phyloP scores from a whole-genome alignment of 495 filamentous ascomycete species.

The Neurospora tetraspora region DNA sequence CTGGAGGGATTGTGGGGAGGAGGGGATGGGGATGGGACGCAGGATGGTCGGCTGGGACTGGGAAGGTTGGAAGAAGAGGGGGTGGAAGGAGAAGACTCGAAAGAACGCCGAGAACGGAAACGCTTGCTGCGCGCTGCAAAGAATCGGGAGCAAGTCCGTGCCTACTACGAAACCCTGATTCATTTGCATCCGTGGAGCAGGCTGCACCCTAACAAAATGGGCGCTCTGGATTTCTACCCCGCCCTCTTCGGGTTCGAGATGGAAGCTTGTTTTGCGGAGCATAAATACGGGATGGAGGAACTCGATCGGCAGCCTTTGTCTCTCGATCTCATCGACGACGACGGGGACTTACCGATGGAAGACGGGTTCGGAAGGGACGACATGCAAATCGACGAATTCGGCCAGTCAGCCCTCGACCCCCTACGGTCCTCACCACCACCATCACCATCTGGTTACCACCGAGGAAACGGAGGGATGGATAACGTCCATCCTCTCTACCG shows the following conservation, averaged over 20 bases:
- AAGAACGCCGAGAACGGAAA: too few species aligned
- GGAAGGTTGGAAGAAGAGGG: slow-evolving; percentile 1
- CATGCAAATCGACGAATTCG: not conserved
- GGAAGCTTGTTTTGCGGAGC: slow-evolving; percentile 24
- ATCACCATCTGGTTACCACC: not conserved
- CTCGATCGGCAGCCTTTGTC: not conserved
- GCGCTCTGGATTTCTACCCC: slow-evolving; percentile 31
- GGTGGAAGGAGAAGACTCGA: not conserved
- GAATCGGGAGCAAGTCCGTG: slow-evolving; percentile 16
- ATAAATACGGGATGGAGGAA: not conserved
- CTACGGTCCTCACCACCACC: not conserved
- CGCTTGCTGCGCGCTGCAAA: too few species aligned
- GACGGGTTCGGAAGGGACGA: not conserved
- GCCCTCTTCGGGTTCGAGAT: slow-evolving; percentile 32
- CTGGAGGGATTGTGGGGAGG: not conserved
- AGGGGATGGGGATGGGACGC: not conserved
- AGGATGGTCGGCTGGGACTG: not conserved
- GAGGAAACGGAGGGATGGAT: not conserved
- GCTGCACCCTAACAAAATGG: slow-evolving; percentile 14
- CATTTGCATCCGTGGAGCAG: slow-evolving; percentile 28
- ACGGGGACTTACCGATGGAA: not conserved
- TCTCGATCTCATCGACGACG: not conserved
- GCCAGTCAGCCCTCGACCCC: not conserved
- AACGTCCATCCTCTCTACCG: not conserved
- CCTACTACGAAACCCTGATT: slow-evolving; percentile 29